phyloP scores from a whole-genome alignment of 2,329 filamentous ascomycete species.

The Diaporthe capsici region DNA sequence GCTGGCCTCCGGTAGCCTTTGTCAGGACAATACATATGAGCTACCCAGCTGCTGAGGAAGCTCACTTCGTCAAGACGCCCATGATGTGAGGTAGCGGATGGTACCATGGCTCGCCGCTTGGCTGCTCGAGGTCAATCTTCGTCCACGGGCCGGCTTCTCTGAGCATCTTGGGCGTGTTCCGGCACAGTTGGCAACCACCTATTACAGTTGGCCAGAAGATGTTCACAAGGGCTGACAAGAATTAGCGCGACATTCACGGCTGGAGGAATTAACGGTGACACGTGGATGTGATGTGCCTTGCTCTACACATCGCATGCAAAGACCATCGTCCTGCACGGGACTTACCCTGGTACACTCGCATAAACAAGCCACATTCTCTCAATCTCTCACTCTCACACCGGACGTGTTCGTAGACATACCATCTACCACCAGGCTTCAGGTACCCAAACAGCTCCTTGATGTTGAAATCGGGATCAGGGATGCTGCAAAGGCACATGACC shows the following conservation, averaged over 20 bases:
- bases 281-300: background rate
- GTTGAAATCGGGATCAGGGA: conserved; percentile 71
- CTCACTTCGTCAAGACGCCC: conserved; percentile 67
- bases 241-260: background rate
- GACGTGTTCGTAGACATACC: conserved; percentile 76
- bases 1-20: too few relatives aligned
- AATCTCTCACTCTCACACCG: conserved; percentile 45
- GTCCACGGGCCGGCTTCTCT: conserved; percentile 65
- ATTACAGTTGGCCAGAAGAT: conserved; percentile 66
- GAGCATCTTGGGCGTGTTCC: conserved; percentile 63
- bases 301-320: background rate
- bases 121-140: conserved; percentile 61
- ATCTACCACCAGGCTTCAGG: conserved; percentile 72
- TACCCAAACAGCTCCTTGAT: conserved; percentile 68
- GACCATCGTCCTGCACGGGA: background rate
- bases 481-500: conserved; percentile 74
- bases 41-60: background rate
- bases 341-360: conserved; percentile 61
- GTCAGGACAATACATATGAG: background rate
- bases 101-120: conserved; percentile 58
- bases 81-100: conserved; percentile 63
- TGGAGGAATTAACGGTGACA: too few relatives aligned
- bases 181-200: conserved; percentile 66
- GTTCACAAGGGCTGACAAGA: conserved; percentile 61
- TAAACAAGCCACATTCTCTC: conserved; percentile 52